A percentile compares a stretch with the other conserved stretches of the same genome.
Evolutionary conservation across 2,329 filamentous ascomycete species (phyloP).

Genomic region (Ophiognomonia clavigignenti-juglandacearum): DNA sequence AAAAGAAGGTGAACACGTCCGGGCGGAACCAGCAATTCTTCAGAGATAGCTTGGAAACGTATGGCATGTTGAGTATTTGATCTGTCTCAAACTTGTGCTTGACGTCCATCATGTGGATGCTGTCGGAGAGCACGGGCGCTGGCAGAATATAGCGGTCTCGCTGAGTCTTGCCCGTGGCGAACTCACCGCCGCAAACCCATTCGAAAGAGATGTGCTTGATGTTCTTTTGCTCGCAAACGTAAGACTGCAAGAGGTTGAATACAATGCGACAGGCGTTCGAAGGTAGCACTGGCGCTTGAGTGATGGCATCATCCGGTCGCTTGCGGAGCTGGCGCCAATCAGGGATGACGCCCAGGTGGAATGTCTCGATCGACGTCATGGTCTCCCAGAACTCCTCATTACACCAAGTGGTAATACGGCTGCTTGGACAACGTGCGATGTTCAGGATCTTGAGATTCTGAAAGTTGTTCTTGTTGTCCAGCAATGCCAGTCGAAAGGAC

Average conservation of each 20-base stretch:
- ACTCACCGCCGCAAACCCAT: slow-evolving; percentile 64
- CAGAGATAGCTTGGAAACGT: slow-evolving; percentile 55
- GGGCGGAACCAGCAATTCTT: slow-evolving; percentile 67
- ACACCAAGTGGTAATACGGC: slow-evolving; percentile 51
- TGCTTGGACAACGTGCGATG: slow-evolving; percentile 60
- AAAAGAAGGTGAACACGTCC: slow-evolving; percentile 46
- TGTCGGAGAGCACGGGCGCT: slow-evolving; percentile 45
- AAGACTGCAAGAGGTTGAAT: slow-evolving; percentile 44
- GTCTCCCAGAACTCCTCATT: slow-evolving; percentile 58
- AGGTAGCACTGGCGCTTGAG: slow-evolving; percentile 35
- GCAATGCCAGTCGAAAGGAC: slow-evolving; percentile 60
- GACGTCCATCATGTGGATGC: slow-evolving; percentile 24
- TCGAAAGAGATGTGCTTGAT: slow-evolving; percentile 60
- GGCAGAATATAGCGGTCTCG: slow-evolving; percentile 60
- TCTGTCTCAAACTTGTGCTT: slow-evolving; percentile 21
- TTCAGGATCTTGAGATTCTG: slow-evolving; percentile 52
- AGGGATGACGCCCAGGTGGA: slow-evolving; percentile 58
- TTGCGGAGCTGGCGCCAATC: slow-evolving; percentile 60
- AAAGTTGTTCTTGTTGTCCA: slow-evolving; percentile 55
- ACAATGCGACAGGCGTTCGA: slow-evolving; percentile 46
- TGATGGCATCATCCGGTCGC: slow-evolving; percentile 42
- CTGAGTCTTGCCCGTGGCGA: slow-evolving; percentile 55
- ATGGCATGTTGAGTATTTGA: slow-evolving; percentile 46
- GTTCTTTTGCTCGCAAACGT: slow-evolving; percentile 40
- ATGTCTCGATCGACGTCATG: slow-evolving; percentile 46